A percentile compares a stretch with the other conserved stretches of the same genome.
Evolutionary conservation across 2,329 filamentous ascomycete genomes (phyloP).

Genomic region (Exophiala xenobiotica): DNA sequence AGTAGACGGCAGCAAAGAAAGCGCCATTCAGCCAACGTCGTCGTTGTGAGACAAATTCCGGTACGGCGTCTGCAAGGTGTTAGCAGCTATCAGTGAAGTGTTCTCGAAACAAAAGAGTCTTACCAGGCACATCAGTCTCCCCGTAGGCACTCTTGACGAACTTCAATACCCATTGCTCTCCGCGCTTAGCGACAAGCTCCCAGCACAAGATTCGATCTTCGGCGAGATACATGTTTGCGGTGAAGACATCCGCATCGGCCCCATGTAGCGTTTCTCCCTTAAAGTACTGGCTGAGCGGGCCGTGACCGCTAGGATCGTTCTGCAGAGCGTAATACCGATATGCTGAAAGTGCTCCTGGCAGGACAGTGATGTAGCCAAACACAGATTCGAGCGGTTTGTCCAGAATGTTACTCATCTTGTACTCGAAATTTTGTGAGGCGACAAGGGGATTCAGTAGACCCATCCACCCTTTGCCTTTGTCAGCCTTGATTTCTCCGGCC

Average conservation of each 20-base stretch:
- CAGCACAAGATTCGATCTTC: conserved; percentile 99
- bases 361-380: conserved; percentile 96
- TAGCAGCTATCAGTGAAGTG: neutral
- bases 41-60: conserved; percentile 95
- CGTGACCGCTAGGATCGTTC: conserved; percentile 93
- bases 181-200: conserved; percentile 92
- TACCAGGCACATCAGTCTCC: conserved; percentile 96
- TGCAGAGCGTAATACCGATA: conserved; percentile 95
- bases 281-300: conserved; percentile 96
- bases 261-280: conserved; percentile 97
- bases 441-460: conserved; percentile 91
- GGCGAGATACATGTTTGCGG: conserved; percentile 98
- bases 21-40: conserved; percentile 97
- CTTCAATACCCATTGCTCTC: conserved; percentile 94
- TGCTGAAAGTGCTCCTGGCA: conserved; percentile 90
- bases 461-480: conserved; percentile 80
- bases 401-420: conserved; percentile 99
- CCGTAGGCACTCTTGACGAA: conserved; percentile 96
- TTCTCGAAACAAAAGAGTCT: conserved; percentile 38
- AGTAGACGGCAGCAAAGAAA: conserved; percentile 98
- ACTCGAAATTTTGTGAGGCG: conserved; percentile 97
- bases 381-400: conserved; percentile 97
- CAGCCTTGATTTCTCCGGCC: conserved; percentile 96
- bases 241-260: conserved; percentile 94
- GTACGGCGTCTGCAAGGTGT: conserved; percentile 68